These are phyloP conservation scores for Penicillium capsulatum DNA, from an alignment of 2,329 filamentous ascomycete species.

Conservation along the genomic window DNA sequence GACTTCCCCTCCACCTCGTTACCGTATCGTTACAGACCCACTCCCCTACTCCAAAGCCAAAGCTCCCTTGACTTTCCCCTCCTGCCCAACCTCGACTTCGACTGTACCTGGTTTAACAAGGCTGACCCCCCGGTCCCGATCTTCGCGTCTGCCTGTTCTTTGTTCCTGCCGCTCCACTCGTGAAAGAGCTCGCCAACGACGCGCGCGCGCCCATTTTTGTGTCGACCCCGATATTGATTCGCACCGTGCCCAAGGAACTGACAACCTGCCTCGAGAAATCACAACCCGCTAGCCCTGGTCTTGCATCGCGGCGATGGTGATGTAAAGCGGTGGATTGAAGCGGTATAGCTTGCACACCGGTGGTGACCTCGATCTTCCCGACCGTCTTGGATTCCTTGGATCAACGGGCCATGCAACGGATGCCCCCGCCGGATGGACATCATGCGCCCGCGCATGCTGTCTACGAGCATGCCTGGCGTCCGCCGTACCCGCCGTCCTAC, in stretches of 20 bases:
- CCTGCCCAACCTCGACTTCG: conserved; percentile 1
- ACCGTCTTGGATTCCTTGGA: too few species aligned
- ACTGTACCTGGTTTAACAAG: background rate
- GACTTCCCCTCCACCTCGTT: conserved; percentile 1
- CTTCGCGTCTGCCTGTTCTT: conserved; percentile 18
- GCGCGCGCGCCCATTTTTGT: conserved; percentile 16
- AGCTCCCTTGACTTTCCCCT: conserved; percentile 5
- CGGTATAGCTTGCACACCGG: conserved; percentile 9
- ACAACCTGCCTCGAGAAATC: too few species aligned
- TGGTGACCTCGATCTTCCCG: conserved; percentile 1
- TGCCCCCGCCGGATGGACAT: conserved; percentile 29
- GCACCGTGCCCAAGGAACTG: too few species aligned
- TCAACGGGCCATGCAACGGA: conserved; percentile 18
- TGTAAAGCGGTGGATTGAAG: conserved; percentile 7
- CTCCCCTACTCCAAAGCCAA: too few species aligned
- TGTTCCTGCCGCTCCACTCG: conserved; percentile 18
- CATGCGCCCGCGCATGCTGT: conserved; percentile 27
- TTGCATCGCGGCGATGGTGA: conserved; percentile 8
- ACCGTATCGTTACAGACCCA: background rate
- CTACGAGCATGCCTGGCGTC: conserved; percentile 33
- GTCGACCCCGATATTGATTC: background rate
- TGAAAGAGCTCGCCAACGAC: conserved; percentile 3
- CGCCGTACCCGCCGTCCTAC: conserved; percentile 18
- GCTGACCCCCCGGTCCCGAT: conserved; percentile 16
- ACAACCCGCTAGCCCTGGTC: too few species aligned